Evolutionary conservation across 2,329 filamentous ascomycete species (phyloP), one percentile per base, ranked within the genome.

Genomic region (Dactylellina leptospora): DNA sequence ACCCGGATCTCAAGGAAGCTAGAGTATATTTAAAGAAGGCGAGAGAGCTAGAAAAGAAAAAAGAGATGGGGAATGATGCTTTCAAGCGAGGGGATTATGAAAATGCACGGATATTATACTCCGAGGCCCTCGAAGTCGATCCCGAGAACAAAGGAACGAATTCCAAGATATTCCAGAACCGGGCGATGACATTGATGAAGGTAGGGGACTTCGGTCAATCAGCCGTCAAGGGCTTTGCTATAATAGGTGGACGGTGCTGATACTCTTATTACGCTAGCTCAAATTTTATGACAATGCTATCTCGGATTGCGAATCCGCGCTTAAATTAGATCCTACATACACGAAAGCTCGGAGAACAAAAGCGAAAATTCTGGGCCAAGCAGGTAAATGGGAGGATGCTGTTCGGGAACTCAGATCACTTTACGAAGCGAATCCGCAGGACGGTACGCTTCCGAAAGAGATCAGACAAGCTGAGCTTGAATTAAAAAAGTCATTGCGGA

Each of bases 401-500:
- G 86, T 96, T 28, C 87, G 89, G 55, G 93, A 97, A 78, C 91
- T 91, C 84, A 97, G 97, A 84, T 84, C 86, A 1, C 87, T 97
- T 69, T 86, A 89, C 54, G 93, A 97, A 79, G 82, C 88, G 70
- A 91, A 95, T 76, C 93, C 93, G 1, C 85, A 88, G 74, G 95
- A 99, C 79, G 86, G 88, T 42, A 87, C 85, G 11, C 89, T 97
- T 71, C 84, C 85, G 55, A 93, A 90, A 80, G 95, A 99, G 77
- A 87, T 97, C 45, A 89, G 91, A 64, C 90, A 89, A 77, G 95
- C 93, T 0, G 93, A 99, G 82, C 83, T 97, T 23, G 95, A 99
- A 82, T 83, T 97, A 74, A 99, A 99, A 88, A 97, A 97, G 88
- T 90, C 90, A 80, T 90, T 93, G 82, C 86, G 95, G 74, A 99